phyloP scores from a whole-genome alignment of 2,329 filamentous ascomycete species.

The Pyricularia sp. region DNA sequence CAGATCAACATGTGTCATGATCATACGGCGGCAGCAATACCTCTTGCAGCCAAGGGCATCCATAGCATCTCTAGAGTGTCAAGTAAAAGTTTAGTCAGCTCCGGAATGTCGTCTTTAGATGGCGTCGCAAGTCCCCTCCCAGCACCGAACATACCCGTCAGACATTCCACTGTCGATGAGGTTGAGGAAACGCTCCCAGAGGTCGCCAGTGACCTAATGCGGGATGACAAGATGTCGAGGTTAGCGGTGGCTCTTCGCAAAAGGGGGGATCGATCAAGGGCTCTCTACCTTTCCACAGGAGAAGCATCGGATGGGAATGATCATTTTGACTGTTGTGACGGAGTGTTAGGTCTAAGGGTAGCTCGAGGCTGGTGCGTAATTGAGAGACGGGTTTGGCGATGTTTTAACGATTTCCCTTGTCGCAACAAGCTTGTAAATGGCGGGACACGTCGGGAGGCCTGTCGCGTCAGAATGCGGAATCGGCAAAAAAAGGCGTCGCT shows the following conservation, averaged over 20 bases:
- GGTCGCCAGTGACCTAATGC: slow-evolving; percentile 78
- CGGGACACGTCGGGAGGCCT: not conserved
- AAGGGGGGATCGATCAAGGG: not conserved
- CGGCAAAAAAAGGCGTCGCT: not conserved
- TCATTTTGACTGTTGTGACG: slow-evolving; percentile 51
- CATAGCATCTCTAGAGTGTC: slow-evolving; percentile 67
- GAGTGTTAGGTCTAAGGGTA: not conserved
- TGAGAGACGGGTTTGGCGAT: not conserved
- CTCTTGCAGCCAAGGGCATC: slow-evolving; percentile 85
- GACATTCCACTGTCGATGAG: slow-evolving; percentile 66
- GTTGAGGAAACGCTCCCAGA: slow-evolving; percentile 92
- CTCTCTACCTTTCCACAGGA: slow-evolving; percentile 85
- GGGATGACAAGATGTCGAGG: slow-evolving; percentile 15
- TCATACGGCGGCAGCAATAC: slow-evolving; percentile 98
- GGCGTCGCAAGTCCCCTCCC: not conserved
- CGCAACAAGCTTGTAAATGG: not conserved
- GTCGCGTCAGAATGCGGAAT: not conserved
- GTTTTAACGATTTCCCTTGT: not conserved
- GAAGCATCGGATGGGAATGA: slow-evolving; percentile 97
- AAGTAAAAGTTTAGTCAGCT: not conserved
- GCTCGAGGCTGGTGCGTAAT: not conserved
- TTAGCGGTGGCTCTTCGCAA: slow-evolving; percentile 5
- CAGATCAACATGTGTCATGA: slow-evolving; percentile 98
- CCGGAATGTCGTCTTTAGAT: not conserved
- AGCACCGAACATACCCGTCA: slow-evolving; percentile 49